These are phyloP conservation scores for Polytrichum commune DNA, from an alignment of 225 moss, liverwort and hornwort species.

Conservation along the genomic window DNA sequence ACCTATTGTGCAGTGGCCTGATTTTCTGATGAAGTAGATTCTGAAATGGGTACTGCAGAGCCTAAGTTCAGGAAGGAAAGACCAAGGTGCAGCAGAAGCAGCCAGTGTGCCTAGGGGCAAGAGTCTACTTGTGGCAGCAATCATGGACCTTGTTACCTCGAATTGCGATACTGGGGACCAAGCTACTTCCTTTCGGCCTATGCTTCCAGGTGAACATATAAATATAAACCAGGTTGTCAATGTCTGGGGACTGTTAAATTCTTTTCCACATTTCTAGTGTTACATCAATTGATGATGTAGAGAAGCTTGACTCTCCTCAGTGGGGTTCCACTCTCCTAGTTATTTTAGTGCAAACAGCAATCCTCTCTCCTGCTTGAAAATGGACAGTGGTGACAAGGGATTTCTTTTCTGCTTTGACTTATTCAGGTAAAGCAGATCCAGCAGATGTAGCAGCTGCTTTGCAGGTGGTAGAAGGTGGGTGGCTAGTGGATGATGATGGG, in stretches of 20 bases:
- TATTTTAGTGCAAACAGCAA: background rate
- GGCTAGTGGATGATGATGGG: conserved; percentile 62
- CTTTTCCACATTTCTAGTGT: background rate
- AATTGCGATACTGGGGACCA: conserved; percentile 76
- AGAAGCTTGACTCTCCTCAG: background rate
- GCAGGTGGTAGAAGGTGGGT: conserved; percentile 83
- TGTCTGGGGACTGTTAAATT: no score
- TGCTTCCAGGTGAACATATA: conserved; percentile 55
- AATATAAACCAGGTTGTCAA: no score
- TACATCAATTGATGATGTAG: background rate
- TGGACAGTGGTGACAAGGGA: background rate
- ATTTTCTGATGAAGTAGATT: conserved; percentile 8
- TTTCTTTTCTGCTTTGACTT: background rate
- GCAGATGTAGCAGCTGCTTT: conserved; percentile 90
- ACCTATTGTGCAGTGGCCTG: conserved; percentile 1
- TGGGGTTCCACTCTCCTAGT: background rate
- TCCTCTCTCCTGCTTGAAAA: background rate
- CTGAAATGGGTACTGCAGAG: conserved; percentile 35
- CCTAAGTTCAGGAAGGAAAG: conserved; percentile 60
- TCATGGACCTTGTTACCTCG: conserved; percentile 92
- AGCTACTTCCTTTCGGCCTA: conserved; percentile 52
- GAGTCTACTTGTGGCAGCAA: conserved; percentile 93
- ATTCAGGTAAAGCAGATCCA: conserved; percentile 78
- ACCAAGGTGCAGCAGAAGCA: conserved; percentile 38
- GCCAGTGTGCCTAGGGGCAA: conserved; percentile 65